Base-by-base conservation (phyloP, 1,139 yeast genomes). In the Meyerozyma sp. region DNA sequence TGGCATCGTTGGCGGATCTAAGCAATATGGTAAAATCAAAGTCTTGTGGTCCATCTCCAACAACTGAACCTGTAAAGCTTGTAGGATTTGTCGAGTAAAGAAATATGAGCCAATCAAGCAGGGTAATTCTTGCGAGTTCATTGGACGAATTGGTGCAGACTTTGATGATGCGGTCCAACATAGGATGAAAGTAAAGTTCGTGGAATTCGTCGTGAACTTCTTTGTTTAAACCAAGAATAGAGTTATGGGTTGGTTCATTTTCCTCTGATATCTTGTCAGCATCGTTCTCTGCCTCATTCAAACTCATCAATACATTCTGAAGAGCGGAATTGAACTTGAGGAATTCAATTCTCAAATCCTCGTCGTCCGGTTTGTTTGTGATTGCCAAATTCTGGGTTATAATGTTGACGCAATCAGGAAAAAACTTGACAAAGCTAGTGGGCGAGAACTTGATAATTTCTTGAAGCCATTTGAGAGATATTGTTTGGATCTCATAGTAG, bases 61-160 rank as follows among this genome's bases (percentile, higher is more conserved):
- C 55, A 3, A 51, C 36, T 2, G 37, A 25, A 37, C 47, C 5
- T 28, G 25, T 39, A 55, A 80, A 78, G 54, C 78, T 74, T 25
- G 75, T 66, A 0, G 94, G 88, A 37, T 84, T 84, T 52, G 82
- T 82, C 29, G 81, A 76, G 56, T 91, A 94, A 39, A 94, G 71
- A 74, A 89, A 81, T 23, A 84, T 82, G 32, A 94, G 70, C 98
- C 98, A 94, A 52, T 91, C 96, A 39, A 94, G 68, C 16, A 95
- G 86, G 0, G 95, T 90, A 16, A 90, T 76, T 50, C 94, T 73
- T 0, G 97, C 87, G 30, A 84, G 80, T 50, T 89, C 96, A 53
- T 88, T 84, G 45, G 61, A 48, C 10, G 66, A 62, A 28, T 63
- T 61, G 25, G 69, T 58, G 46, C 70, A 71, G 49, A 70, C 74